These are phyloP conservation scores for Senna siamea DNA, from an alignment of 306 rosid genomes.

Conservation along the genomic window DNA sequence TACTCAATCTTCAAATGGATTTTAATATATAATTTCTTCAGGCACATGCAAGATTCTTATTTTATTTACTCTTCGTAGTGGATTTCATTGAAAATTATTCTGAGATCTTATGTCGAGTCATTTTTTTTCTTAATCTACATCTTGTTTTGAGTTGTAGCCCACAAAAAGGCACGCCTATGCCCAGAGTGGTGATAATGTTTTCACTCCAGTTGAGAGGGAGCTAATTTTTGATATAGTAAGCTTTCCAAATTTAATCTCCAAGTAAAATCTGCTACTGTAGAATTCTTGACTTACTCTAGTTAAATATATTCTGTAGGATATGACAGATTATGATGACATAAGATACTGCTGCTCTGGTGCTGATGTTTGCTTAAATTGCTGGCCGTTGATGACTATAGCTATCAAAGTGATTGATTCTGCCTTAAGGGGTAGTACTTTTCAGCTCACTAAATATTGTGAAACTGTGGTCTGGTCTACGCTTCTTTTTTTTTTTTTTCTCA, in stretches of 20 bases:
- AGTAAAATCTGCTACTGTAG: not conserved
- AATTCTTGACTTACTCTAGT: conserved; percentile 18
- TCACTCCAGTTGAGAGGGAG: conserved; percentile 91
- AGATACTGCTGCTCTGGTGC: conserved; percentile 98
- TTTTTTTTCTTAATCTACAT: not conserved
- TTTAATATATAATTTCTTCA: not conserved
- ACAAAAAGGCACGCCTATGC: conserved; percentile 84
- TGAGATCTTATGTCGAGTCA: not conserved
- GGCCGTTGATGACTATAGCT: conserved; percentile 95
- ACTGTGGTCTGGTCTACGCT: conserved; percentile 14
- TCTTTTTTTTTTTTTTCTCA: not conserved
- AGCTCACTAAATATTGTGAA: conserved; percentile 24
- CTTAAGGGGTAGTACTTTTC: conserved; percentile 66
- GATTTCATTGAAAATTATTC: not conserved
- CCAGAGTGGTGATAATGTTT: conserved; percentile 71
- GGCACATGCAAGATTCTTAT: not conserved
- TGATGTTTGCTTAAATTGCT: conserved; percentile 89
- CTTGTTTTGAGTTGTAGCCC: conserved; percentile 62
- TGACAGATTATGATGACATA: conserved; percentile 87
- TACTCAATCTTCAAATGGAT: not conserved
- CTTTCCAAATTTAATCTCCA: not conserved
- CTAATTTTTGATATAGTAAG: conserved; percentile 89
- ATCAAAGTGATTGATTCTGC: conserved; percentile 82
- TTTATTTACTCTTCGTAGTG: not conserved
- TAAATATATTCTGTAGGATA: conserved; percentile 59